phyloP scores from a whole-genome alignment of 169 alveolate species.

The Hepatocystis sp. region DNA sequence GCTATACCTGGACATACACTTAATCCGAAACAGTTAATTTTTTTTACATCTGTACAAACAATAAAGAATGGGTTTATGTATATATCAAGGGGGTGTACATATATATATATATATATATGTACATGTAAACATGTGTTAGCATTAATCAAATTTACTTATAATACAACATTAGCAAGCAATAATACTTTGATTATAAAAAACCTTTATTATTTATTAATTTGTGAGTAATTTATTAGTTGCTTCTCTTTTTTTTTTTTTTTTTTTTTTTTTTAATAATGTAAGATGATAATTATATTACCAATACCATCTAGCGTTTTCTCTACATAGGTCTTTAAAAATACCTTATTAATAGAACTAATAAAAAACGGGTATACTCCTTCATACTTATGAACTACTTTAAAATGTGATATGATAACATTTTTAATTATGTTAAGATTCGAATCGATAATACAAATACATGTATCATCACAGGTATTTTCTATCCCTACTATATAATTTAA shows the following conservation, averaged over 20 bases:
- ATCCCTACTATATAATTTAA: constrained; percentile 54
- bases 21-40: constrained; percentile 31
- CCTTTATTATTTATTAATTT: too few species aligned
- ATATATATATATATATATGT: constrained; percentile 2
- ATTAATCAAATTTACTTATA: too few species aligned
- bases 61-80: not conserved
- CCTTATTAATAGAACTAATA: constrained; percentile 44
- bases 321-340: constrained; percentile 46
- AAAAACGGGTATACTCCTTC: constrained; percentile 71
- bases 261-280: constrained; percentile 2
- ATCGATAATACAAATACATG: constrained; percentile 59
- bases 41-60: constrained; percentile 16
- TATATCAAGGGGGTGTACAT: constrained; percentile 5
- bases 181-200: too few species aligned
- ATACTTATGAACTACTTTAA: constrained; percentile 59
- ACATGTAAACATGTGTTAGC: not conserved
- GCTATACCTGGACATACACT: constrained; percentile 73
- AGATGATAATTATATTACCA: too few species aligned
- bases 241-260: not conserved
- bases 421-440: constrained; percentile 37
- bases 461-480: constrained; percentile 75
- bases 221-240: not conserved
- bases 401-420: constrained; percentile 58
- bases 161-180: too few species aligned
- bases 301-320: constrained; percentile 31